Conservation (phyloP, 2,329 filamentous ascomycete species). For the Alternaria infectoria region DNA sequence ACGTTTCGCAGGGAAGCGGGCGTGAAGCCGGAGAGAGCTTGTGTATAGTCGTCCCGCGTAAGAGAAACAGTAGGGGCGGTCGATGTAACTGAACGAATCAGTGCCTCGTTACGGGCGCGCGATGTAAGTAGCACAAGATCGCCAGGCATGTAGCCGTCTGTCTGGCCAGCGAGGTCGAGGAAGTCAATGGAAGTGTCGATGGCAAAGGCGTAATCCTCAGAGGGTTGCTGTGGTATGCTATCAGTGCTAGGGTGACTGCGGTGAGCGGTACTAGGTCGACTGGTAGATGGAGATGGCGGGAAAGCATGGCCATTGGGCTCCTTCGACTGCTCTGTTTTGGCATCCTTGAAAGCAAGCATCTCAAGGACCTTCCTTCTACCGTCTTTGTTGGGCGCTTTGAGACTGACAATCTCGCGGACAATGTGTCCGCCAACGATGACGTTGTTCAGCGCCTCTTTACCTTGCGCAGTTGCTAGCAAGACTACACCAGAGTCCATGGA, state of each 20-base stretch:
- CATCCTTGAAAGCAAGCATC: conserved; percentile 66
- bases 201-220: conserved; percentile 64
- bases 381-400: conserved; percentile 94
- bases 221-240: conserved; percentile 41
- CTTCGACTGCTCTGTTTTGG: conserved; percentile 30
- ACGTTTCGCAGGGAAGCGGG: conserved; percentile 95
- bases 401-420: conserved; percentile 84
- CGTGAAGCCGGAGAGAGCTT: conserved; percentile 88
- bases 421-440: conserved; percentile 90
- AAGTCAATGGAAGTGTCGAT: conserved; percentile 83
- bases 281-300: conserved; percentile 55
- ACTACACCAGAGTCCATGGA: conserved; percentile 80
- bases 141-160: conserved; percentile 97
- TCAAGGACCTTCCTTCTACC: conserved; percentile 83
- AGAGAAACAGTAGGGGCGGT: conserved; percentile 62
- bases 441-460: conserved; percentile 90
- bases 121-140: conserved; percentile 86
- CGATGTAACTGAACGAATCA: conserved; percentile 77
- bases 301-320: conserved; percentile 40
- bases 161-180: conserved; percentile 89
- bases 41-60: conserved; percentile 77
- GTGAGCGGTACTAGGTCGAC: conserved; percentile 52
- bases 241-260: conserved; percentile 52
- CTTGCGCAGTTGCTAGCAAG: conserved; percentile 86
- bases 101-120: conserved; percentile 86